Base-by-base conservation (phyloP, 345 rosid species). In the Linum usitatissimum region DNA sequence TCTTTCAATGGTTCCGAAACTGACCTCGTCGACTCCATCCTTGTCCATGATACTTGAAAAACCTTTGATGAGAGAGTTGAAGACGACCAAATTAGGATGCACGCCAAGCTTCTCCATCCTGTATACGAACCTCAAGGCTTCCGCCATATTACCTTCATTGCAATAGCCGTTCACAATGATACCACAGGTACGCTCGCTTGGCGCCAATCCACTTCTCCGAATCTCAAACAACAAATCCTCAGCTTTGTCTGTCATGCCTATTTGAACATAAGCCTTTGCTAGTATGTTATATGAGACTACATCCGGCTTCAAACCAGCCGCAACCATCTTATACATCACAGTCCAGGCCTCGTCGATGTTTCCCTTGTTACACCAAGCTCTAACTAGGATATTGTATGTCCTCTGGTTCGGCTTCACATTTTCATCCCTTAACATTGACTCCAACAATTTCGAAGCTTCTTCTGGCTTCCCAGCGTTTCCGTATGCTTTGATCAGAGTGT, bases 401-500 rank as follows among this genome's bases (percentile, higher is more conserved):
- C 96, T 72, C 39, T 74, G 82, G 71, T 84, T 92, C 12, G 91
- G 93, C 74, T 83, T 79, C 70, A 85, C 71, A 68, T 64, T 73
- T 71, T 70, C 80, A 31, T 85, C 89, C 61, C 54, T 66, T 51
- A 66, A 64, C 89, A 92, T 86, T 40, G 70, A 64, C 69, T 80
- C 86, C 19, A 89, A 75, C 51, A 92, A 76, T 67, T 82, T 84
- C 31, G 79, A 68, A 6, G 90, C 82, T 70, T 84, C 93, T 72
- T 86, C 93, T 9, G 89, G 81, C 77, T 84, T 80, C 64, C 90
- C 89, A 4, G 70, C 65, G 30, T 85, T 85, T 3, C 93, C 96
- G 49, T 85, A 89, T 65, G 93, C 95, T 81, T 92, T 92, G 13
- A 89, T 79, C 68, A 92, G 93, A 62, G 96, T 84, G 64, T 89